phyloP scores from a whole-genome alignment of 768 basidiomycete species.

The Xanthoconium stramineum region DNA sequence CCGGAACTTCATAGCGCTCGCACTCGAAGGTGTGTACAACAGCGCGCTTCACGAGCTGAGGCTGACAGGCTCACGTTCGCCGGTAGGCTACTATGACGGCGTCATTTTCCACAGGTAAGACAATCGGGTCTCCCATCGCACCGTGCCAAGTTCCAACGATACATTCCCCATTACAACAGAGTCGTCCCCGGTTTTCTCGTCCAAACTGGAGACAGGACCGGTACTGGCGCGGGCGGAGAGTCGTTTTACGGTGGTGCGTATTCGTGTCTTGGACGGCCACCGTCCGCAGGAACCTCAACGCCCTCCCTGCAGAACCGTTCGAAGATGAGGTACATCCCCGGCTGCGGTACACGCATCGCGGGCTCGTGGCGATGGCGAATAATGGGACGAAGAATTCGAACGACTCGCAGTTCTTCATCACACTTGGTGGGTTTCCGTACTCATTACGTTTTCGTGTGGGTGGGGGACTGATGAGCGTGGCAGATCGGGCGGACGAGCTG shows the following conservation, averaged over 20 bases:
- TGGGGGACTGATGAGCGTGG: background rate
- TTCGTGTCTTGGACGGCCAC: background rate
- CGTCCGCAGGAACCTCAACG: background rate
- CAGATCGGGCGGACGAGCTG: slow-evolving; percentile 88
- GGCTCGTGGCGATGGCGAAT: slow-evolving; percentile 93
- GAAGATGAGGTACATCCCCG: slow-evolving; percentile 94
- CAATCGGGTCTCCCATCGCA: no score
- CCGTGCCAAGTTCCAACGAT: background rate
- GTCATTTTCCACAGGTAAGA: slow-evolving; percentile 87
- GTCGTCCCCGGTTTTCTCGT: slow-evolving; percentile 90
- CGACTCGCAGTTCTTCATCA: slow-evolving; percentile 94
- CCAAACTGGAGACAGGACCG: slow-evolving; percentile 92
- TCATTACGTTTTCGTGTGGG: no score
- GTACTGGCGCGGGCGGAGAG: slow-evolving; percentile 89
- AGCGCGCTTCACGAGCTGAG: background rate
- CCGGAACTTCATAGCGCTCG: slow-evolving; percentile 83
- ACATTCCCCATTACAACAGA: slow-evolving; percentile 30
- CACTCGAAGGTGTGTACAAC: slow-evolving; percentile 76
- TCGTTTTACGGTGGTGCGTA: slow-evolving; percentile 85
- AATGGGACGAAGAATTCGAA: slow-evolving; percentile 84
- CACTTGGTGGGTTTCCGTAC: slow-evolving; percentile 56
- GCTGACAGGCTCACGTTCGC: slow-evolving; percentile 4
- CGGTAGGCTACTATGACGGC: slow-evolving; percentile 89
- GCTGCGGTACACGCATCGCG: slow-evolving; percentile 84
- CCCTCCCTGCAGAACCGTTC: slow-evolving; percentile 64